Base-by-base conservation (phyloP, 805 yeast genomes). In the Tanozyma kutaoensis region DNA sequence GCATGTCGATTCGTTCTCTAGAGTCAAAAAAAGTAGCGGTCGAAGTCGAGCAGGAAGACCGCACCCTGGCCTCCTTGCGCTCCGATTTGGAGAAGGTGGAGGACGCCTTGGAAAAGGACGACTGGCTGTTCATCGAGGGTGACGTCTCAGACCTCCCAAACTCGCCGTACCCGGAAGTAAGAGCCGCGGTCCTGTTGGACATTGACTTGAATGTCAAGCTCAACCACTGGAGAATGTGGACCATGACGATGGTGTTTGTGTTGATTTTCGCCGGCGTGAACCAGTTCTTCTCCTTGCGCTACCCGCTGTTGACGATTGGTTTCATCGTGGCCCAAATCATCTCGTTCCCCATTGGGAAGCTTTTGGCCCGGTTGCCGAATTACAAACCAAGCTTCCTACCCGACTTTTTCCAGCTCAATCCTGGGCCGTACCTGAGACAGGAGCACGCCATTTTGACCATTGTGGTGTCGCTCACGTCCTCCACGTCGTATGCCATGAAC, bases 221-320 rank as follows among this genome's bases (percentile, higher is more conserved):
- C 13, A 42, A 35, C 29, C 44, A 42, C 26, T 16, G 34, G 28
- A 33, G 48, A 26, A 33, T 39, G n/a, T 43, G 45, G 43, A 29
- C 35, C 12, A 33, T 45, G 24, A 33, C 34, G 14, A 31, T 40
- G 8, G 28, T 40, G 9, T 36, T 45, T 16, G 40, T 40, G 15
- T 36, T 45, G n/a, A 39, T 45, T n/a, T 42, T 44, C 20, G 39
- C 48, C 3, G 50, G 48, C 4, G 48, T 43, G 20, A 45, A 46
- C 29, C 40, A 40, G 32, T 40, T 46, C 26, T 46, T 46, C 23
- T 37, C 43, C 7, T 30, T 46, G 26, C 37, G 48, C 24, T 46
- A 40, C 24, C 52, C 52, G 4, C 32, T 46, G 7, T 33, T 46
- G 29, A 29, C 41, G 20, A 45, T 46, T 18, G 34, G 43, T 3